A percentile compares a stretch with the other conserved stretches of the same genome.
These are phyloP conservation scores for Tuber melanosporum DNA, from an alignment of 495 filamentous ascomycete species.

Conservation along the genomic window DNA sequence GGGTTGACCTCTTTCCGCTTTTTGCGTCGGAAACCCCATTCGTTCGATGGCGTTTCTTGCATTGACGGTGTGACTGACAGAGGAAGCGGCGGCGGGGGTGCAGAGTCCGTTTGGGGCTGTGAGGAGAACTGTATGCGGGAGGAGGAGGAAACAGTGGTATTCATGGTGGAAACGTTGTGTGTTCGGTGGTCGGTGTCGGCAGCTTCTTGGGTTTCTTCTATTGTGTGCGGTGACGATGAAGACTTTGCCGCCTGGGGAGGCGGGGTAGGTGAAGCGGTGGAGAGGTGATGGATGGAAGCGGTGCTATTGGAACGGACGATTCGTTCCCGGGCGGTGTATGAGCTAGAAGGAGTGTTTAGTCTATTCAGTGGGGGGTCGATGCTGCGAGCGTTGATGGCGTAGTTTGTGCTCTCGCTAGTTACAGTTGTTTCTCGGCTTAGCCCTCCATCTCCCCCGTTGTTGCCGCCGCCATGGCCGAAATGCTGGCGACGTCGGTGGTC, in stretches of 20 bases:
- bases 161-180: conserved; percentile 26
- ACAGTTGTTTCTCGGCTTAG: conserved; percentile 26
- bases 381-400: conserved; percentile 22
- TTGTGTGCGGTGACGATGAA: conserved; percentile 11
- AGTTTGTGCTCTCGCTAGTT: conserved; percentile 24
- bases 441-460: conserved; percentile 9
- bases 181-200: background rate
- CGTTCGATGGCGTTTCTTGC: conserved; percentile 40
- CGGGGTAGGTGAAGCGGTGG: background rate
- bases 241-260: conserved; percentile 40
- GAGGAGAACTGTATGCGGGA: conserved; percentile 23
- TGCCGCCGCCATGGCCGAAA: background rate
- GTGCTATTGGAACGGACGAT: background rate
- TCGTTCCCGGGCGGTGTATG: background rate
- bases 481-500: conserved; percentile 3
- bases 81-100: conserved; percentile 21
- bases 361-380: background rate
- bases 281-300: background rate
- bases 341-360: background rate
- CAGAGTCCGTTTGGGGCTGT: conserved; percentile 36
- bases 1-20: conserved; percentile 24
- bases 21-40: conserved; percentile 30
- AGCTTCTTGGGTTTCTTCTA: background rate
- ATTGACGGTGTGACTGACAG: conserved; percentile 32
- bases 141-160: conserved; percentile 20